phyloP scores from a whole-genome alignment of 345 rosid species.

The Corymbia maculata region DNA sequence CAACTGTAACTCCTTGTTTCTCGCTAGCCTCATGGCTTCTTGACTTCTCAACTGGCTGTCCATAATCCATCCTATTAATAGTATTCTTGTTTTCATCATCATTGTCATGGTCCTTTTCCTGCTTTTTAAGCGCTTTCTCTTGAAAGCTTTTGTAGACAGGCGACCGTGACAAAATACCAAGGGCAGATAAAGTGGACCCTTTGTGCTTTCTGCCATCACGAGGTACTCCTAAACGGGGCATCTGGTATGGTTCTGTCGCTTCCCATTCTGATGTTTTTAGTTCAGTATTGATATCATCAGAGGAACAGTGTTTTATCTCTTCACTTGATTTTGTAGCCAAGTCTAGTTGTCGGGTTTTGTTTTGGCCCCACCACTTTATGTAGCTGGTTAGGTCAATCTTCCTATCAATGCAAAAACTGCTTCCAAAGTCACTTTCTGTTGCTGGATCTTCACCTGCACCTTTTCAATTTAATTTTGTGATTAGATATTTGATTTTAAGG shows the following conservation, averaged over 20 bases:
- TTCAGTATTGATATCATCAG: constrained; percentile 65
- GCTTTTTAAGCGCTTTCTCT: constrained; percentile 64
- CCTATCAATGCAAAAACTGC: constrained; percentile 71
- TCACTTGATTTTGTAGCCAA: constrained; percentile 53
- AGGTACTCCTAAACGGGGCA: constrained; percentile 62
- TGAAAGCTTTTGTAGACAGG: constrained; percentile 75
- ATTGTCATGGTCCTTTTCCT: constrained; percentile 48
- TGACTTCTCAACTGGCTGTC: constrained; percentile 71
- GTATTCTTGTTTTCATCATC: constrained; percentile 72
- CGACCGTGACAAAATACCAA: constrained; percentile 75
- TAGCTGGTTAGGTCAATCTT: constrained; percentile 77
- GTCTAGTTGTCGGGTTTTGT: constrained; percentile 63
- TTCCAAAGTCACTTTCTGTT: constrained; percentile 58
- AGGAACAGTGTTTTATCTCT: constrained; percentile 37
- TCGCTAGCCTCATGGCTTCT: constrained; percentile 37
- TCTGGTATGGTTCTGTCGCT: constrained; percentile 78
- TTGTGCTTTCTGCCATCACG: constrained; percentile 36
- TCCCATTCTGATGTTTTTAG: constrained; percentile 66
- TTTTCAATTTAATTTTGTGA: neutral
- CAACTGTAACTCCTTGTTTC: constrained; percentile 50
- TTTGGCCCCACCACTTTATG: constrained; percentile 91
- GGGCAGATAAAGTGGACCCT: constrained; percentile 49
- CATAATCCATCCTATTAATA: constrained; percentile 60
- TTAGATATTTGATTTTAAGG: neutral
- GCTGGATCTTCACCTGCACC: constrained; percentile 71